Conservation (phyloP, 306 rosid genomes). For the Ceratonia siliqua region DNA sequence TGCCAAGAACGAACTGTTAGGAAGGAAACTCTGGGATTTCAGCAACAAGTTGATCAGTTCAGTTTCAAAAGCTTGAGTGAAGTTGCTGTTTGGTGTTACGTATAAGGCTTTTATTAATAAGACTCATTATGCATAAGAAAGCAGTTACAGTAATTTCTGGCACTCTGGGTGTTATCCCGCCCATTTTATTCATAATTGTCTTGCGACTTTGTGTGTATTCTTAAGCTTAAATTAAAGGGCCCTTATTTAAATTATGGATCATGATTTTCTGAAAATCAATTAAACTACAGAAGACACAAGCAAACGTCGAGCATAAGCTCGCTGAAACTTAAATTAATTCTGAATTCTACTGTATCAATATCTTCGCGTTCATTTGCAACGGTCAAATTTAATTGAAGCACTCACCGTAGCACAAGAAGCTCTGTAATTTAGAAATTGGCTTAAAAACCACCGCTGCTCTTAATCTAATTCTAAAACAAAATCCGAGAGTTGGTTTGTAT, state of each 20-base stretch:
- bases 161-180: constrained; percentile 15
- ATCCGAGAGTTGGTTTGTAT: neutral
- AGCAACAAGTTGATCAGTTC: constrained; percentile 67
- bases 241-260: neutral
- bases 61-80: constrained; percentile 35
- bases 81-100: neutral
- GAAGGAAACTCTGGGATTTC: constrained; percentile 76
- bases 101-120: neutral
- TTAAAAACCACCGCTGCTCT: too few species aligned
- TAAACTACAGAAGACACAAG: neutral
- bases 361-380: constrained; percentile 1
- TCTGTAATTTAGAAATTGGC: neutral
- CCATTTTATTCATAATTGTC: neutral
- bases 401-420: neutral
- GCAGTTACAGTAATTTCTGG: neutral
- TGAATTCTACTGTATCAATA: constrained; percentile 8
- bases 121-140: constrained; percentile 6
- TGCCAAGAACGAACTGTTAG: constrained; percentile 52
- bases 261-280: neutral
- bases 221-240: neutral
- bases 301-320: neutral
- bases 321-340: too few species aligned
- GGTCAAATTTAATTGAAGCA: neutral
- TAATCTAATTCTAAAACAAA: neutral
- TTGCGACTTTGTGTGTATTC: neutral